Evolutionary conservation across 2,329 filamentous ascomycete species (phyloP).

Genomic region (Cryphonectria parasitica): DNA sequence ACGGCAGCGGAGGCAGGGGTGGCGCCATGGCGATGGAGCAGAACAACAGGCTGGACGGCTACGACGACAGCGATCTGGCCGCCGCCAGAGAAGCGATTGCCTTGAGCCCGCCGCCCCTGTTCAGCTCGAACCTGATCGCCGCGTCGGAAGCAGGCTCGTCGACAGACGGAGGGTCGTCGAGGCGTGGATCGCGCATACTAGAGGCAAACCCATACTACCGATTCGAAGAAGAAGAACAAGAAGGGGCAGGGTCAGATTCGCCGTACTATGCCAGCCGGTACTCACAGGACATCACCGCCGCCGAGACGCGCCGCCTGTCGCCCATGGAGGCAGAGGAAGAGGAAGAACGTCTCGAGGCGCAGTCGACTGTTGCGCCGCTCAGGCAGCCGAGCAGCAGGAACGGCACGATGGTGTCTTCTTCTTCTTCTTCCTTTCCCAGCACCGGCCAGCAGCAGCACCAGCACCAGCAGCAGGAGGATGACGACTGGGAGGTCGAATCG

Average conservation of each 20-base stretch:
- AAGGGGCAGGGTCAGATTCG: neutral
- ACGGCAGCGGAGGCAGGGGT: neutral
- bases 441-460: neutral
- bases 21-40: neutral
- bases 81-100: neutral
- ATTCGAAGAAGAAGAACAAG: neutral
- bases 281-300: conserved; percentile 25
- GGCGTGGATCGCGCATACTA: conserved; percentile 17
- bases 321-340: conserved; percentile 24
- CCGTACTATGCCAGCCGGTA: conserved; percentile 2
- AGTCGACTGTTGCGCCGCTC: conserved; percentile 20
- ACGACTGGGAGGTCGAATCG: conserved; percentile 26
- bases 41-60: neutral
- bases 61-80: neutral
- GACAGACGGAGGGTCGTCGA: conserved; percentile 14
- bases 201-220: conserved; percentile 12
- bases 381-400: conserved; percentile 21
- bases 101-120: conserved; percentile 19
- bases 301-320: conserved; percentile 22
- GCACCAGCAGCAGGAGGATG: neutral
- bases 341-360: conserved; percentile 16
- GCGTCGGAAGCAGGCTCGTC: conserved; percentile 26
- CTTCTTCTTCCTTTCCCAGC: neutral
- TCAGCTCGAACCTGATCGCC: conserved; percentile 20
- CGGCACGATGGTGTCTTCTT: conserved; percentile 2